Conservation (phyloP, 1,139 yeast genomes). For the Geotrichum siamense region DNA sequence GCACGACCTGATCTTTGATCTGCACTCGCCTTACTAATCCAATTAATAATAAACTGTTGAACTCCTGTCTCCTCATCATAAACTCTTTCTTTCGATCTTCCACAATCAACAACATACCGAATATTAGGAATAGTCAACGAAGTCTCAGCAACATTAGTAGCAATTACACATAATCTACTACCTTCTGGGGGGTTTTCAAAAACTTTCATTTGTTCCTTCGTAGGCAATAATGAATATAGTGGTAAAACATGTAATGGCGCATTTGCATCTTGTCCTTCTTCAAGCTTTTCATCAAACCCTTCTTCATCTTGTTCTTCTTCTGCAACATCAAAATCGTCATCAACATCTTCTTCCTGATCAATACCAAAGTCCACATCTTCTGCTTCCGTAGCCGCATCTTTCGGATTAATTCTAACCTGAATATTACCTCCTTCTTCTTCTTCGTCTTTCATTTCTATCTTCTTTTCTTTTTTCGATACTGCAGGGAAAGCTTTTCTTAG, state of each 20-base stretch:
- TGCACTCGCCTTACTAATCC: slow-evolving; percentile 95
- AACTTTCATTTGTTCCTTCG: slow-evolving; percentile 90
- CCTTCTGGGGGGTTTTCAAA: slow-evolving; percentile 82
- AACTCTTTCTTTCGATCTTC: slow-evolving; percentile 83
- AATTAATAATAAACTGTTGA: slow-evolving; percentile 83
- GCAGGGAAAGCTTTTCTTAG: slow-evolving; percentile 65
- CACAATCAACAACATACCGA: slow-evolving; percentile 91
- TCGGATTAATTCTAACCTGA: slow-evolving; percentile 49
- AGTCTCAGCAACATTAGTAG: slow-evolving; percentile 97
- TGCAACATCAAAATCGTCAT: slow-evolving; percentile 41
- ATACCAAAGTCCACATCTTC: slow-evolving; percentile 81
- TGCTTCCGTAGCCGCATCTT: slow-evolving; percentile 64
- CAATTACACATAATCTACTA: slow-evolving; percentile 81
- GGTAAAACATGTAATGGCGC: slow-evolving; percentile 91
- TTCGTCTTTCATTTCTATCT: slow-evolving; percentile 20
- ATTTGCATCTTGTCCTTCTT: slow-evolving; percentile 63
- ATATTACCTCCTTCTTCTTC: slow-evolving; percentile 34
- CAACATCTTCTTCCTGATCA: slow-evolving; percentile 37
- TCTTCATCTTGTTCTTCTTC: slow-evolving; percentile 66
- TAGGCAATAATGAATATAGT: slow-evolving; percentile 82
- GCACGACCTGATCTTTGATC: slow-evolving; percentile 97
- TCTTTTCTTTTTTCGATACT: slow-evolving; percentile 30
- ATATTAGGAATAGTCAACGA: slow-evolving; percentile 95
- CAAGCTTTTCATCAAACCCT: slow-evolving; percentile 79
- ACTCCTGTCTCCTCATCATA: slow-evolving; percentile 82